phyloP scores from a whole-genome alignment of 257 asterid genomes.

The Scutellaria baicalensis region DNA sequence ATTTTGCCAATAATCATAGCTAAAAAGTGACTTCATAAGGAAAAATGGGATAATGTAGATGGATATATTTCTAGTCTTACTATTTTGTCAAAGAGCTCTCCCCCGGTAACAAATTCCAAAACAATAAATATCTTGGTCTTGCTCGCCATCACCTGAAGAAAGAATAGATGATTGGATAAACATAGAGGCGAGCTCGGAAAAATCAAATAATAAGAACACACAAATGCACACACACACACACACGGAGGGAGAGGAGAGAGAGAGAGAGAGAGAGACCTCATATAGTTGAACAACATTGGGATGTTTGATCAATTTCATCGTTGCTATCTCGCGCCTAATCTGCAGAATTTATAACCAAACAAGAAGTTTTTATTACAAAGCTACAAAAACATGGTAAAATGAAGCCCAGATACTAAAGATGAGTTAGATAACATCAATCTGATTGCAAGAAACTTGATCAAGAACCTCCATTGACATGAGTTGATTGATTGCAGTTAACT shows the following conservation, averaged over 20 bases:
- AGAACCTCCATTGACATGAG: neutral
- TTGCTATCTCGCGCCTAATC: conserved; percentile 88
- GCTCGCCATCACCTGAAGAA: conserved; percentile 86
- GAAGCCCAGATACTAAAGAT: neutral
- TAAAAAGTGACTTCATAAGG: neutral
- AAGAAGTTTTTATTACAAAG: neutral
- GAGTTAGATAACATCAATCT: neutral
- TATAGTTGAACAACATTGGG: conserved; percentile 69
- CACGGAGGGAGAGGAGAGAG: conserved; percentile 5
- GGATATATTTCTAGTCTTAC: conserved; percentile 34
- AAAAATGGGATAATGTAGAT: neutral
- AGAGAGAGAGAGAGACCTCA: conserved; percentile 46
- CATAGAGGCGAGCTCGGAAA: neutral
- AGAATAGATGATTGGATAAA: neutral
- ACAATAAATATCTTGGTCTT: conserved; percentile 89
- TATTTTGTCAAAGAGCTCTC: conserved; percentile 96
- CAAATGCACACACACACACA: neutral
- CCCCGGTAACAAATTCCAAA: conserved; percentile 82
- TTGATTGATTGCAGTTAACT: too few relatives aligned
- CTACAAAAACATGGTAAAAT: neutral
- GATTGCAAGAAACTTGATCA: neutral
- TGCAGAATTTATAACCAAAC: conserved; percentile 29
- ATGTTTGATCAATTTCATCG: conserved; percentile 83
- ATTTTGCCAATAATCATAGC: neutral
- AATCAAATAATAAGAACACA: neutral